phyloP scores from a whole-genome alignment of 768 basidiomycete genomes.

The Mycena olivaceomarginata region DNA sequence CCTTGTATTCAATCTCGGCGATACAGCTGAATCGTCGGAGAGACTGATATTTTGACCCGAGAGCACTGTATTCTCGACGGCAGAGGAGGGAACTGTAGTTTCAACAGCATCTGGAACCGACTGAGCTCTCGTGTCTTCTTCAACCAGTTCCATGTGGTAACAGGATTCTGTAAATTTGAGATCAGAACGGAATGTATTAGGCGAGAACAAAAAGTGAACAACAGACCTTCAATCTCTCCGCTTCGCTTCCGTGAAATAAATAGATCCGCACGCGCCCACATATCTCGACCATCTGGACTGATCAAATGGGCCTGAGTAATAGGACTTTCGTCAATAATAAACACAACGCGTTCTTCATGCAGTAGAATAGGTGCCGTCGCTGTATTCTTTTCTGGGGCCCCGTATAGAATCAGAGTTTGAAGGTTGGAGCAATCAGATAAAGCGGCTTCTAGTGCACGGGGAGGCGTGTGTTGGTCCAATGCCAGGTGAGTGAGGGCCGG shows the following conservation, averaged over 20 bases:
- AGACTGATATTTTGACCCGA: no score
- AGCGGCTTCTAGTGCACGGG: neutral
- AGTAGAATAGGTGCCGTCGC: no score
- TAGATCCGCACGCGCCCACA: neutral
- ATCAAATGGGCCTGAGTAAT: neutral
- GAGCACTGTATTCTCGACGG: no score
- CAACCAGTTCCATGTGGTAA: neutral
- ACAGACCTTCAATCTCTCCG: constrained; percentile 6
- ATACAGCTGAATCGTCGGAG: no score
- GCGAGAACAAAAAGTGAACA: no score
- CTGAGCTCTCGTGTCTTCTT: neutral
- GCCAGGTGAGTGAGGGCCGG: constrained; percentile 16
- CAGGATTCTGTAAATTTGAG: neutral
- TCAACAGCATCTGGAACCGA: neutral
- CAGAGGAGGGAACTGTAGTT: no score
- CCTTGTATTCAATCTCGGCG: neutral
- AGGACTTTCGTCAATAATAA: neutral
- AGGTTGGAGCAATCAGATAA: neutral
- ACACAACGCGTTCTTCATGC: neutral
- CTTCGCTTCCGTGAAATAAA: constrained; percentile 2
- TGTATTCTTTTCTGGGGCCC: neutral
- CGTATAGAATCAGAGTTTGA: neutral
- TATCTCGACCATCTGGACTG: neutral
- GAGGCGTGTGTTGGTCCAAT: neutral
- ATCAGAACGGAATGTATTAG: neutral